phyloP scores from a whole-genome alignment of 495 filamentous ascomycete species.

The Aspergillus panamensis region DNA sequence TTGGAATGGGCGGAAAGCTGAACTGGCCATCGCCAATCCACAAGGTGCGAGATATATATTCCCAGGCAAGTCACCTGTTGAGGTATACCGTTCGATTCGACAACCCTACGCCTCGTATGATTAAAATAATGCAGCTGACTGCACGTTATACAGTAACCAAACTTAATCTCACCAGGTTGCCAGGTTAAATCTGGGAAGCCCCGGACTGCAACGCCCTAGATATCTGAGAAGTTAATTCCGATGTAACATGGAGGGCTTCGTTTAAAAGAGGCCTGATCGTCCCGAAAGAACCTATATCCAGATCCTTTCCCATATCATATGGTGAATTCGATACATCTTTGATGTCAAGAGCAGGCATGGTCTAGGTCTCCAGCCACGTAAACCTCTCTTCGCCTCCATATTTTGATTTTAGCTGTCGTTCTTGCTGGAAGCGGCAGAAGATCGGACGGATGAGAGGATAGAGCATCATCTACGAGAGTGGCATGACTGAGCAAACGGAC shows the following conservation, averaged over 20 bases:
- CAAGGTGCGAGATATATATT: not conserved
- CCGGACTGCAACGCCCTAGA: not conserved
- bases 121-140: too few species aligned
- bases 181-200: not conserved
- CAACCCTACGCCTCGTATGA: too few species aligned
- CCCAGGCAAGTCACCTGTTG: not conserved
- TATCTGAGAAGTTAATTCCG: not conserved
- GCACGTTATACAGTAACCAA: too few species aligned
- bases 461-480: too few species aligned
- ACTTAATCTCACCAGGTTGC: too few species aligned
- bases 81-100: too few species aligned
- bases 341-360: not conserved
- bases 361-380: not conserved
- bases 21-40: not conserved
- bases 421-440: not conserved
- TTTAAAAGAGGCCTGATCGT: not conserved
- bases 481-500: too few species aligned
- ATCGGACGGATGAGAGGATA: too few species aligned
- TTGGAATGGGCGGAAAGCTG: not conserved
- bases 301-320: not conserved
- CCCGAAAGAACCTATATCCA: not conserved
- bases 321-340: not conserved
- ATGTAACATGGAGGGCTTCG: not conserved
- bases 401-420: not conserved
- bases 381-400: not conserved